Evolutionary conservation across 345 rosid species (phyloP).

Genomic region (Litchi chinensis): DNA sequence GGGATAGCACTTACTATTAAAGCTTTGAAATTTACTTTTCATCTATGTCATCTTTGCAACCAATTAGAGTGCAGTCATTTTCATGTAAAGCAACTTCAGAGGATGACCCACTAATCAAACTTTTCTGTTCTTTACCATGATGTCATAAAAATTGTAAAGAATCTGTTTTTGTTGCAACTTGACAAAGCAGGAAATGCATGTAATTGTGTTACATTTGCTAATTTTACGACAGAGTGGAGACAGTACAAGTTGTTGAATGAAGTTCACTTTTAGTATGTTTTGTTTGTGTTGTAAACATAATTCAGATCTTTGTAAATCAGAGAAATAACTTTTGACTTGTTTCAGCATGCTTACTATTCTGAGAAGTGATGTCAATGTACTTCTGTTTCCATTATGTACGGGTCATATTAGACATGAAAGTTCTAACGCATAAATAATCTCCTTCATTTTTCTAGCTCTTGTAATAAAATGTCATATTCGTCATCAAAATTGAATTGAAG

Average conservation of each 20-base stretch:
- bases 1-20: conserved; percentile 36
- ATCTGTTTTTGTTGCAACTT: conserved; percentile 24
- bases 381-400: no score
- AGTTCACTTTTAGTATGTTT: no score
- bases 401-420: background rate
- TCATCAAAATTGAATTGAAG: background rate
- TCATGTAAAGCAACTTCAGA: conserved; percentile 13
- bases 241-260: no score
- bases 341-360: background rate
- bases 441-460: background rate
- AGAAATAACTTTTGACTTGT: background rate
- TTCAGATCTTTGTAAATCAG: background rate
- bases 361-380: background rate
- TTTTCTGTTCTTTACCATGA: conserved; percentile 2
- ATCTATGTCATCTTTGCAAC: conserved; percentile 20
- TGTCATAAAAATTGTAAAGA: conserved; percentile 2
- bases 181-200: conserved; percentile 9
- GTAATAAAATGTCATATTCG: no score
- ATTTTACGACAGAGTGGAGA: background rate
- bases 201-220: background rate
- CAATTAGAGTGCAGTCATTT: conserved; percentile 25
- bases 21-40: conserved; percentile 18
- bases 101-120: conserved; percentile 23
- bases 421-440: background rate
- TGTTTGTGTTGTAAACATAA: background rate